These are phyloP conservation scores for Chaetomiaceae sp. DNA, from an alignment of 2,329 filamentous ascomycete genomes.

Conservation along the genomic window DNA sequence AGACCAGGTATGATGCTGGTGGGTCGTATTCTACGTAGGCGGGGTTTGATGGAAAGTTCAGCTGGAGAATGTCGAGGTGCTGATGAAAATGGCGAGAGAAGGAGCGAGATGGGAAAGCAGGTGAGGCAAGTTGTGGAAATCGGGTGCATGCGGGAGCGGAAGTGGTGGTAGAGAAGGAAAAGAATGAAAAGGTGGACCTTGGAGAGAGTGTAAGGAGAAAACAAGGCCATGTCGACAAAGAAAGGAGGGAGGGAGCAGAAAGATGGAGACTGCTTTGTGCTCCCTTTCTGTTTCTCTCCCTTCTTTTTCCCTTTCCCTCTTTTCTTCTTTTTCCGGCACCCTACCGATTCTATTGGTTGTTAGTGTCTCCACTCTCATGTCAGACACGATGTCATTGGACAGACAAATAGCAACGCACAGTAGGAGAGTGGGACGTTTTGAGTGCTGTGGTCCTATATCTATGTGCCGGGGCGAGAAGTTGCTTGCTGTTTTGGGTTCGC, in stretches of 20 bases:
- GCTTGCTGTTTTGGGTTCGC: too few species aligned
- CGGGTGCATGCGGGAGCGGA: too few species aligned
- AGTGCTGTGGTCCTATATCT: too few species aligned
- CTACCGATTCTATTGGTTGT: not conserved
- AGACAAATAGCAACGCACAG: not conserved
- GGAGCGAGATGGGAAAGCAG: not conserved
- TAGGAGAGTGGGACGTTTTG: too few species aligned
- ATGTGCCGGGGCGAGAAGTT: too few species aligned
- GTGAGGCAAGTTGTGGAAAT: too few species aligned
- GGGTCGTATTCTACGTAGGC: too few species aligned
- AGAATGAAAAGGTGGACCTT: not conserved
- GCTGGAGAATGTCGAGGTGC: too few species aligned
- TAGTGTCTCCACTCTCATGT: not conserved
- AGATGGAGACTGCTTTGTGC: slow-evolving; percentile 16
- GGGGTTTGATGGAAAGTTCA: too few species aligned
- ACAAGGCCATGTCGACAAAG: slow-evolving; percentile 14
- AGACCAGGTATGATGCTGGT: too few species aligned
- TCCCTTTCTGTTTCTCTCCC: slow-evolving; percentile 11
- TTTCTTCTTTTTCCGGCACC: slow-evolving; percentile 8
- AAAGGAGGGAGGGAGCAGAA: slow-evolving; percentile 4
- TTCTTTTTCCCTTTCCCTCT: slow-evolving; percentile 10
- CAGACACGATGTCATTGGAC: not conserved
- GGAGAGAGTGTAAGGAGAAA: not conserved
- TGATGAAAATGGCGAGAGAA: too few species aligned
- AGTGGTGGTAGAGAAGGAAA: slow-evolving; percentile 2